Evolutionary conservation across 164 flowering plant species (phyloP).

Genomic region (Tinospora cordifolia): DNA sequence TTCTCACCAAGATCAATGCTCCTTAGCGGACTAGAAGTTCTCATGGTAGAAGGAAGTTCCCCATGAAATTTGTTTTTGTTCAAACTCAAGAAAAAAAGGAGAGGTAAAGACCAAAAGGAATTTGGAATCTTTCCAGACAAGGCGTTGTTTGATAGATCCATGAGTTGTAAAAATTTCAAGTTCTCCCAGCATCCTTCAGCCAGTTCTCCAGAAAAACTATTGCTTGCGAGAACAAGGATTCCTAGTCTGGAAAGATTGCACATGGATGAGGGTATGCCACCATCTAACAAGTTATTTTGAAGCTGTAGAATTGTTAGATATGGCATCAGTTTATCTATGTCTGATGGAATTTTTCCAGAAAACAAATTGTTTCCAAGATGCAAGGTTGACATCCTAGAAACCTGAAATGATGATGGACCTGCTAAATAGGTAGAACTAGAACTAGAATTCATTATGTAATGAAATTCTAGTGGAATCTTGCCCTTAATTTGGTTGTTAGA

Average conservation of each 20-base stretch:
- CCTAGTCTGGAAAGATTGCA: neutral
- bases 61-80: slow-evolving; percentile 20
- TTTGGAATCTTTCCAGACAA: slow-evolving; percentile 29
- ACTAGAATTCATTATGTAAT: neutral
- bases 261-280: neutral
- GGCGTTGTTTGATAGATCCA: slow-evolving; percentile 18
- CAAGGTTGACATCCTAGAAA: neutral
- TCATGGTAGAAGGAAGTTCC: slow-evolving; percentile 17
- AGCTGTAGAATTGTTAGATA: neutral
- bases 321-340: neutral
- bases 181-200: slow-evolving; percentile 5
- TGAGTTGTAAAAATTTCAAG: neutral
- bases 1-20: slow-evolving; percentile 29
- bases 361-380: slow-evolving; percentile 11
- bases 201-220: slow-evolving; percentile 10
- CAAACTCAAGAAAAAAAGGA: slow-evolving; percentile 9
- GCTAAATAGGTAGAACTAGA: neutral
- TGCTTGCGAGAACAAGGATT: slow-evolving; percentile 10
- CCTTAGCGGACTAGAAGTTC: slow-evolving; percentile 10
- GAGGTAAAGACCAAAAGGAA: slow-evolving; percentile 1
- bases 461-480: neutral
- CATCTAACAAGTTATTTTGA: neutral
- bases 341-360: slow-evolving; percentile 1
- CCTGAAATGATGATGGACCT: neutral
- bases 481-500: slow-evolving; percentile 11